These are phyloP conservation scores for Coffea humblotiana DNA, from an alignment of 305 asterid genomes.

Conservation along the genomic window DNA sequence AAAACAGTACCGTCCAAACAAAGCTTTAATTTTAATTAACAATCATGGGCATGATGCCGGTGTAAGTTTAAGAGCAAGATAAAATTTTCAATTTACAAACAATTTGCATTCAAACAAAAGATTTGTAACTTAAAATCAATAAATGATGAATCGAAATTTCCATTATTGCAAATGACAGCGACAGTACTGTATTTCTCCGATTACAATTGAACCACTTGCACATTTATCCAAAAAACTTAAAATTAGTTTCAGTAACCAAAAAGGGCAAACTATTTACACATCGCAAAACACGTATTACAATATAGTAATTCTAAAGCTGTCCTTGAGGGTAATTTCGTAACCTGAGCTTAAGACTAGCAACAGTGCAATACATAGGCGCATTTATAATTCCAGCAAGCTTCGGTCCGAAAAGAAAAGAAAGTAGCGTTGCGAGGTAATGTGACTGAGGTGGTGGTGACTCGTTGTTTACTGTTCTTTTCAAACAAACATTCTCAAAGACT, in stretches of 20 bases:
- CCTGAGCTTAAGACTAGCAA: not conserved
- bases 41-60: not conserved
- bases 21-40: not conserved
- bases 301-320: not conserved
- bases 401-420: slow-evolving; percentile 2
- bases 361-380: not conserved
- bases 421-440: not conserved
- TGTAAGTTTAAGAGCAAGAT: not conserved
- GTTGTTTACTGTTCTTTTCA: slow-evolving; percentile 25
- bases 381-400: slow-evolving; percentile 3
- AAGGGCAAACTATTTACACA: not conserved
- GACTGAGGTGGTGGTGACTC: not conserved
- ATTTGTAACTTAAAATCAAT: not conserved
- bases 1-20: too few species aligned
- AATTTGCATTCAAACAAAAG: not conserved
- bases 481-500: slow-evolving; percentile 16
- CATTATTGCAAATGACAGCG: not conserved
- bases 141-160: not conserved
- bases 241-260: not conserved
- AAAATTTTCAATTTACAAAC: not conserved
- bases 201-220: not conserved
- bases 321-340: slow-evolving; percentile 14
- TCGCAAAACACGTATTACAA: not conserved
- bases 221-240: too few species aligned
- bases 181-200: not conserved